Evolutionary conservation across 768 basidiomycete genomes (phyloP), one percentile per base, ranked within the genome.

Genomic region (Kwoniella botswanensis): DNA sequence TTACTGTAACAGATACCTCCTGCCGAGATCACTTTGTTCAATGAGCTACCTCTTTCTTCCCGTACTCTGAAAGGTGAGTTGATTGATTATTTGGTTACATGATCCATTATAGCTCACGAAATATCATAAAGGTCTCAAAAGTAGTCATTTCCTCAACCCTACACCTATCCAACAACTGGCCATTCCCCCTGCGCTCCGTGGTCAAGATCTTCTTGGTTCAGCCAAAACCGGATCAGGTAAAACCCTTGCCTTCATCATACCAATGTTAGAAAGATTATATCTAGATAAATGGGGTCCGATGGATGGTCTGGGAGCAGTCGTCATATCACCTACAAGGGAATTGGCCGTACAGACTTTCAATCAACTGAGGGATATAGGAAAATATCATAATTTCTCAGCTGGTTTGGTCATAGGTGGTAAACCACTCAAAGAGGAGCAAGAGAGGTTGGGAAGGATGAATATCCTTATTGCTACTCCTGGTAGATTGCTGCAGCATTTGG

Each of bases 391-490:
- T 18, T 96, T 98, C 84, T 96, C 93, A 6, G 96, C 96, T 0
- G 96, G 95, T 0, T 85, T 98, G 13, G 91, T 98, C 18, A 99
- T 99, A 54, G 96, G 96, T 6, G 96, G 96, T 56, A 99, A 98
- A 86, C 93, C 90, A 76, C 82, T 98, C 60, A 94, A 94, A 80
- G 94, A 96, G 71, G 96, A 99, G 82, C 86, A 89, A 46, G 94
- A 95, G 22, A 87, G 96, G 7, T 84, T 99, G 54, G 87, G 90
- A 11, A 88, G 93, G 53, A 98, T 98, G 94, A 99, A 99, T 77
- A 97, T 99, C 68, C 88, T 99, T n/a, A 93, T 99, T 17, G 96
- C 96, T 2, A 98, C 96, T 4, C 96, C 96, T 4, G 96, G 96
- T 26, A 88, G 96, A 56, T 86, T 99, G 54, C 85, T 99, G 56